These are phyloP conservation scores for Boletus sp. DNA, from an alignment of 1,284 basidiomycete species.

Conservation along the genomic window DNA sequence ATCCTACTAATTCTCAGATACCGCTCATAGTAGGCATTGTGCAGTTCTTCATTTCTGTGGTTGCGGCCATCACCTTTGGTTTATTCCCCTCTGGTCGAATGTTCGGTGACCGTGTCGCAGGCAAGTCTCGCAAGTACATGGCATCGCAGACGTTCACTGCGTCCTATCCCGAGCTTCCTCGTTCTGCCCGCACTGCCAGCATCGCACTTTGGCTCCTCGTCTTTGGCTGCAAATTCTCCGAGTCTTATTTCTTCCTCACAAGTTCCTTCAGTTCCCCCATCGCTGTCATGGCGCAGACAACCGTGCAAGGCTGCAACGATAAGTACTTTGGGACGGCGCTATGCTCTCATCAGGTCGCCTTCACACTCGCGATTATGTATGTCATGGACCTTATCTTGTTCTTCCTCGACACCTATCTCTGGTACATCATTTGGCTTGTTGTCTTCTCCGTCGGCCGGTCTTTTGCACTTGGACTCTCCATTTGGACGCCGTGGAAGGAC, in stretches of 20 bases:
- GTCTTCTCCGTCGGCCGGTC: conserved; percentile 89
- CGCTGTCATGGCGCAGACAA: conserved; percentile 87
- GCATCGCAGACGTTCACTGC: conserved; percentile 97
- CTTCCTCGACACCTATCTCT: conserved; percentile 97
- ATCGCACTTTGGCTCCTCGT: conserved; percentile 85
- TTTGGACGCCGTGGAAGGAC: conserved; percentile 97
- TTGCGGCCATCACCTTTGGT: conserved; percentile 76
- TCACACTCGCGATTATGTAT: conserved; percentile 94
- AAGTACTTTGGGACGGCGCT: conserved; percentile 73
- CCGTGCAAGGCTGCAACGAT: conserved; percentile 83
- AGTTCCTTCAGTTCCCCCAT: conserved; percentile 90
- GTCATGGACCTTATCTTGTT: conserved; percentile 92
- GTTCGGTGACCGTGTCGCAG: conserved; percentile 94
- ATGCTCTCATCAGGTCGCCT: conserved; percentile 86
- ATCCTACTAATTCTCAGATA: conserved; percentile 45
- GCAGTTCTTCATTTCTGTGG: conserved; percentile 84
- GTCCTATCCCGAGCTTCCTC: conserved; percentile 77
- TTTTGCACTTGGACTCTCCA: conserved; percentile 86
- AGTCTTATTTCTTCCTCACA: conserved; percentile 96
- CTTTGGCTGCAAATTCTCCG: conserved; percentile 88
- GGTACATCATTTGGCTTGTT: conserved; percentile 97
- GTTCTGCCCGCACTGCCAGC: conserved; percentile 70
- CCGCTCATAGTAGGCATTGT: conserved; percentile 85
- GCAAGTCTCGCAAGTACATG: conserved; percentile 91
- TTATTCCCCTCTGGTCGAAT: conserved; percentile 88